A percentile compares a stretch with the other conserved stretches of the same genome.
Evolutionary conservation across 805 yeast genomes (phyloP).

Genomic region (Clavispora phyllophila): DNA sequence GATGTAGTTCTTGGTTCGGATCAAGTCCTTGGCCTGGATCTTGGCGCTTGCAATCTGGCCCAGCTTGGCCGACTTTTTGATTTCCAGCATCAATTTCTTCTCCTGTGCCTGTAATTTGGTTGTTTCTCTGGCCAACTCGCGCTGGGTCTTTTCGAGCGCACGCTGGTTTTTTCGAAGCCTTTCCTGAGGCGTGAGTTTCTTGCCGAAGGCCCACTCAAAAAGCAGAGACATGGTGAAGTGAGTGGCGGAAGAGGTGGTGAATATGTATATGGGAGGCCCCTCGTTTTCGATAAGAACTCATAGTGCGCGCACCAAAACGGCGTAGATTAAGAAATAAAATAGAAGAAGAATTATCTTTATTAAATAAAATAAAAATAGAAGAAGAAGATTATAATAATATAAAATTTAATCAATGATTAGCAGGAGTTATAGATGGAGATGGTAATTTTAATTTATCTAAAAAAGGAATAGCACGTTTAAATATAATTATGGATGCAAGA

Average conservation of each 20-base stretch:
- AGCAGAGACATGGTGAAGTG: constrained; percentile 17
- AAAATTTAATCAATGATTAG: no score
- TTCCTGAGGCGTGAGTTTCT: constrained; percentile 90
- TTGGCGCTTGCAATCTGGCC: constrained; percentile 88
- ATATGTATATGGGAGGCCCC: not conserved
- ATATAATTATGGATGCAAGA: no score
- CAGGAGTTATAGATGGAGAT: no score
- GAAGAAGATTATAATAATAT: no score
- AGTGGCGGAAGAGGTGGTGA: not conserved
- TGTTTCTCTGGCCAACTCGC: constrained; percentile 88
- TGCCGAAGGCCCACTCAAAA: constrained; percentile 95
- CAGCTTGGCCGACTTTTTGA: constrained; percentile 84
- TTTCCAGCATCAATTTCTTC: constrained; percentile 77
- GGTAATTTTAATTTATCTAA: no score
- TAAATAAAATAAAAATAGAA: no score
- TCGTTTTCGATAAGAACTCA: not conserved
- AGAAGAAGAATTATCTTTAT: no score
- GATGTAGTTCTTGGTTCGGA: constrained; percentile 78
- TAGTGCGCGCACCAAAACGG: not conserved
- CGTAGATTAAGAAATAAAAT: no score
- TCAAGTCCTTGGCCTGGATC: constrained; percentile 92
- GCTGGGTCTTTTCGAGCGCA: constrained; percentile 87
- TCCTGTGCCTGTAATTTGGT: constrained; percentile 86
- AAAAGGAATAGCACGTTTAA: no score
- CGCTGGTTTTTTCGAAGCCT: constrained; percentile 92